Percentiles rank a stretch among this genome's conserved stretches.
These are phyloP conservation scores for Coemansia nantahalensis DNA, from an alignment of 192 early-diverging fungal species.

Conservation along the genomic window DNA sequence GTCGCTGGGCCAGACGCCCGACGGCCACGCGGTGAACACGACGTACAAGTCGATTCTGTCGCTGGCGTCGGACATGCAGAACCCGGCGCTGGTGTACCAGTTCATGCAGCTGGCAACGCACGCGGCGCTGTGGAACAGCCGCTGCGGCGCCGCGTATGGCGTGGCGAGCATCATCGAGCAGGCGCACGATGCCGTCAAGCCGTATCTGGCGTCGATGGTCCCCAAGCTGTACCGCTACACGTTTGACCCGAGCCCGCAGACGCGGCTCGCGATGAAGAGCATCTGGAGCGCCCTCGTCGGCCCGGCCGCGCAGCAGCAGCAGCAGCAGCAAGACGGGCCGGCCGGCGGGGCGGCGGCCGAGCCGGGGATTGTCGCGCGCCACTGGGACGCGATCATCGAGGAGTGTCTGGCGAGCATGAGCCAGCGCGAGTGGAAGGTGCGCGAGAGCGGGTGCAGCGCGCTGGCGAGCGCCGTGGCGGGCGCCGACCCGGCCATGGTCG, in stretches of 20 bases:
- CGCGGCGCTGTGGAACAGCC: constrained; percentile 88
- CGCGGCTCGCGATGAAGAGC: constrained; percentile 82
- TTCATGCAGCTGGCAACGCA: constrained; percentile 93
- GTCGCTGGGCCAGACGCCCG: constrained; percentile 30
- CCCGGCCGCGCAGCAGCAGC: constrained; percentile 16
- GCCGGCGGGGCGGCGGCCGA: constrained; percentile 2
- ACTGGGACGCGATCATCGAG: constrained; percentile 68
- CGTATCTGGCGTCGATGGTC: constrained; percentile 71
- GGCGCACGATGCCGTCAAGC: constrained; percentile 78
- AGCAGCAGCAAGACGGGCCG: neutral
- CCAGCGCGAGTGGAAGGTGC: constrained; percentile 79
- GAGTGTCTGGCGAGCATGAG: constrained; percentile 77
- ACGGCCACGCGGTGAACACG: constrained; percentile 41
- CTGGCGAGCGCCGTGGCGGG: constrained; percentile 28
- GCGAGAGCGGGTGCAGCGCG: constrained; percentile 70
- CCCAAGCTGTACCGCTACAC: constrained; percentile 86
- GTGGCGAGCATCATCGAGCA: constrained; percentile 77
- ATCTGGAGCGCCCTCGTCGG: constrained; percentile 81
- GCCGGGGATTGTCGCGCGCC: constrained; percentile 14
- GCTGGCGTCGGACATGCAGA: constrained; percentile 90
- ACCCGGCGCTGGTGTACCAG: constrained; percentile 90
- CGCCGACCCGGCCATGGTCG: constrained; percentile 17
- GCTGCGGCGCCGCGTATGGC: constrained; percentile 85
- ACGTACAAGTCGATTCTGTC: constrained; percentile 81
- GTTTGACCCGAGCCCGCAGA: constrained; percentile 88